These are phyloP conservation scores for Phytophthora sp. DNA, from an alignment of 352 stramenopile genomes.

Conservation along the genomic window DNA sequence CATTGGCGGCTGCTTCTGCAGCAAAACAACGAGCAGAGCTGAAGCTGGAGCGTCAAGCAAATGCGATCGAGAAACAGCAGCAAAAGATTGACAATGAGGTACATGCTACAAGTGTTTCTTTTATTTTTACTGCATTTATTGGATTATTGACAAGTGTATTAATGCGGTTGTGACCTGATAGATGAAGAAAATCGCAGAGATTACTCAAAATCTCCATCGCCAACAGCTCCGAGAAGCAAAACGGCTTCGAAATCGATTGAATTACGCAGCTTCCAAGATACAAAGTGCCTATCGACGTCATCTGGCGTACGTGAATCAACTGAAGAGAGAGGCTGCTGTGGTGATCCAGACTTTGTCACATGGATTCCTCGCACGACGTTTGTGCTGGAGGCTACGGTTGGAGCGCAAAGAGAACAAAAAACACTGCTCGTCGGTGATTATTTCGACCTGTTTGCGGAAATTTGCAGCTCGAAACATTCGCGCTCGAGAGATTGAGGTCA, in stretches of 20 bases:
- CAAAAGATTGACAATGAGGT: slow-evolving; percentile 83
- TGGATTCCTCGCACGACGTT: slow-evolving; percentile 30
- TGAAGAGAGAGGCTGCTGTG: slow-evolving; percentile 38
- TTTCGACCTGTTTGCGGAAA: slow-evolving; percentile 48
- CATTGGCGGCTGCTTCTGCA: slow-evolving; percentile 67
- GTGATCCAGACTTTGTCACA: slow-evolving; percentile 58
- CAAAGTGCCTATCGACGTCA: slow-evolving; percentile 52
- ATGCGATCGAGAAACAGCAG: slow-evolving; percentile 80
- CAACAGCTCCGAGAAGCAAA: slow-evolving; percentile 74
- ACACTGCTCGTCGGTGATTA: slow-evolving; percentile 43
- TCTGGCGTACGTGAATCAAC: slow-evolving; percentile 10
- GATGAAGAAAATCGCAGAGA: slow-evolving; percentile 82
- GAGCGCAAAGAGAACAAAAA: slow-evolving; percentile 24
- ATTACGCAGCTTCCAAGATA: slow-evolving; percentile 56
- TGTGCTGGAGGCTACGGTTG: slow-evolving; percentile 16
- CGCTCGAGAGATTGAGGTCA: slow-evolving; percentile 35
- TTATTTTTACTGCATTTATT: neutral
- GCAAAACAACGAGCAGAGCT: slow-evolving; percentile 68
- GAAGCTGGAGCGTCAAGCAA: slow-evolving; percentile 67
- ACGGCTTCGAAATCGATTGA: slow-evolving; percentile 58
- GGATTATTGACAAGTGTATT: slow-evolving; percentile 1
- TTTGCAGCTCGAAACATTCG: slow-evolving; percentile 38
- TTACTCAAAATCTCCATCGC: slow-evolving; percentile 67
- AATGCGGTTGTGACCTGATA: slow-evolving; percentile 18
- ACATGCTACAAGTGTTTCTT: too few species aligned